phyloP scores from a whole-genome alignment of 345 rosid genomes.

The Salix suchowensis region DNA sequence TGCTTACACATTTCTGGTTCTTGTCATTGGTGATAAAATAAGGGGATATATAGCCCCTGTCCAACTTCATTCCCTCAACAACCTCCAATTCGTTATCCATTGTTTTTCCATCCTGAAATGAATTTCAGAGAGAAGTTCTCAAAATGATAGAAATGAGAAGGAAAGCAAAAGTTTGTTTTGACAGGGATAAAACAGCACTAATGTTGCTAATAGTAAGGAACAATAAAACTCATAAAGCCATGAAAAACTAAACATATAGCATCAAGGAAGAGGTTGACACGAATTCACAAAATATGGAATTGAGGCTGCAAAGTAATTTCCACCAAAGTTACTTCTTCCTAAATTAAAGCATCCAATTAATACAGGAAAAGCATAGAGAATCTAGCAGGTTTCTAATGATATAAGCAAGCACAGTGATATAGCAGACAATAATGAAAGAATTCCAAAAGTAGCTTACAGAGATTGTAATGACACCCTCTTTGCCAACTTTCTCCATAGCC shows the following conservation, averaged over 20 bases:
- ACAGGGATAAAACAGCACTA: neutral
- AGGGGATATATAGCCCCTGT: constrained; percentile 94
- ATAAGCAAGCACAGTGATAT: neutral
- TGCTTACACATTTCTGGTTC: constrained; percentile 87
- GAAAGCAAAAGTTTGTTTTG: neutral
- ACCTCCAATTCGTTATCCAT: constrained; percentile 80
- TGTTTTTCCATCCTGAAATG: constrained; percentile 79
- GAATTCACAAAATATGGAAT: neutral
- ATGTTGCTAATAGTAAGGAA: neutral
- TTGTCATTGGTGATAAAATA: constrained; percentile 84
- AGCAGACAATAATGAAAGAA: neutral
- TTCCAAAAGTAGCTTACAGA: constrained; percentile 44
- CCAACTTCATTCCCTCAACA: constrained; percentile 98
- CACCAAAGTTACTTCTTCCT: neutral
- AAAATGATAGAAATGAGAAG: constrained; percentile 7
- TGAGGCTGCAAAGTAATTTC: neutral
- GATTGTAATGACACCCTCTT: constrained; percentile 94
- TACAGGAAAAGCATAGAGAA: neutral
- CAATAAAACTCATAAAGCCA: neutral
- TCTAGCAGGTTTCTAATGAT: neutral
- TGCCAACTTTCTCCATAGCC: constrained; percentile 96
- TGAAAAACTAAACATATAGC: neutral
- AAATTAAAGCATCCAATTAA: neutral
- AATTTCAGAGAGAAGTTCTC: neutral
- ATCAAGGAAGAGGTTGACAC: neutral